Base-by-base conservation (phyloP, 2,329 filamentous ascomycete species). In the Hypoxylon sp. region DNA sequence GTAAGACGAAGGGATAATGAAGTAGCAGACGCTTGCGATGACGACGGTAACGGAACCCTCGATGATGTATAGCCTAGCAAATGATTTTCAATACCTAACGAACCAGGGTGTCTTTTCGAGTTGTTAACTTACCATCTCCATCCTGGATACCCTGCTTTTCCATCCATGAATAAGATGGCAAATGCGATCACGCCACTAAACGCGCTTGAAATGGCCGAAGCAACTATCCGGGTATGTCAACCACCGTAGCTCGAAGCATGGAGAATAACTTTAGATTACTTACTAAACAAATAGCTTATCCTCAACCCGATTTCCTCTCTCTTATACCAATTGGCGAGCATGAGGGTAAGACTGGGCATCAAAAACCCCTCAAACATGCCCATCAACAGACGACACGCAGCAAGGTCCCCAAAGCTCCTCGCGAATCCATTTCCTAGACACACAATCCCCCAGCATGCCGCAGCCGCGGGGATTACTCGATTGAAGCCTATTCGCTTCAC, bases 281-380 rank as follows among this genome's bases (percentile, higher is more conserved):
- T 64, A 71, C 70, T 65, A 19, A 64, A 71, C 3, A 72, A 39
- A 21, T 72, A 72, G 17, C 70, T 72, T 29, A 72, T 72, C 39
- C 70, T 67, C 44, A 72, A 52, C 7, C 70, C 70, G 44, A 72
- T 72, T 37, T 72, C 70, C 3, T 72, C 68, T 54, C 70, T 60
- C 57, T 71, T 72, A 27, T 72, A 71, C 70, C 70, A 72, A 52
- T 72, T 72, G 10, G 70, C 70, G 27, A 71, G 31, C 68, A 72
- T 71, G 11, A 72, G 65, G 0, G 70, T 67, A 11, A 72, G 59
- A 44, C 70, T 69, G 0, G 70, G 68, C 62, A 72, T 71, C 51
- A 72, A 50, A 35, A 65, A 71, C 4, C 65, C 70, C 32, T 71
- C 70, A 19, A 72, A 72, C 70, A 72, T 65, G 32, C 68, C 70